A percentile compares a stretch with the other conserved stretches of the same genome.
Conservation (phyloP, 2,329 filamentous ascomycete species). For the Claviceps africana region DNA sequence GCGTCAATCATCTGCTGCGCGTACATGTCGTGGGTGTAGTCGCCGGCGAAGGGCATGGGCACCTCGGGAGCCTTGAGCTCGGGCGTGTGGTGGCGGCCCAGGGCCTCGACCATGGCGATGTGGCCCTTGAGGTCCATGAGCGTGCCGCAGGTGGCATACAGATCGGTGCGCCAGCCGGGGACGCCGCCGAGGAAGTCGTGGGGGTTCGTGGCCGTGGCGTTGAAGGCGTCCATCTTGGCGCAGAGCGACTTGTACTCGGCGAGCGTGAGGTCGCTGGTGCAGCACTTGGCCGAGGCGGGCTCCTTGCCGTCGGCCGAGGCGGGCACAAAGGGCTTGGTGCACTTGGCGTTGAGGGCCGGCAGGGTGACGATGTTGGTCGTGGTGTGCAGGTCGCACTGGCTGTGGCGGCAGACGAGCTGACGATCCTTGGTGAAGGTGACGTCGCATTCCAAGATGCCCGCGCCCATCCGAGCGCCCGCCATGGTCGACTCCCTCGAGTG, state of each 20-base stretch:
- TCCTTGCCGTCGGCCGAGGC: constrained; percentile 26
- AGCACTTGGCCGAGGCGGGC: constrained; percentile 49
- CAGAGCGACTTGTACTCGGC: constrained; percentile 54
- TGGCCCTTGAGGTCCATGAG: constrained; percentile 47
- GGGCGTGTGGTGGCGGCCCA: constrained; percentile 49
- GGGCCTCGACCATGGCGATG: constrained; percentile 42
- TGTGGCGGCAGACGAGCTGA: constrained; percentile 54
- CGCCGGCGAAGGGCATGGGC: constrained; percentile 51
- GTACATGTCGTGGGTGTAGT: constrained; percentile 52
- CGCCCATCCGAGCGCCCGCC: constrained; percentile 53
- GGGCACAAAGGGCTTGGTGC: constrained; percentile 46
- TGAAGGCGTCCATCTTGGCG: constrained; percentile 55
- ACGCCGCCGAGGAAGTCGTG: constrained; percentile 45
- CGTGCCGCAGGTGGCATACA: constrained; percentile 52
- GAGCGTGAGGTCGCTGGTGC: constrained; percentile 56
- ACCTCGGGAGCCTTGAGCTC: constrained; percentile 56
- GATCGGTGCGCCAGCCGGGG: constrained; percentile 47
- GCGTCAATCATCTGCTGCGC: constrained; percentile 51
- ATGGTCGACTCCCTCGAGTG: constrained; percentile 45
- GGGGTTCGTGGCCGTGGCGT: constrained; percentile 42
- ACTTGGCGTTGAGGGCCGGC: constrained; percentile 50
- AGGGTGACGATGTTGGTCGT: constrained; percentile 53
- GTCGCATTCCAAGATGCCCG: constrained; percentile 54
- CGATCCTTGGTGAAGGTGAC: constrained; percentile 52
- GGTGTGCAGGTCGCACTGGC: constrained; percentile 53